Evolutionary conservation across 2,329 filamentous ascomycete genomes (phyloP).

Genomic region (Xylaria hypoxylon): DNA sequence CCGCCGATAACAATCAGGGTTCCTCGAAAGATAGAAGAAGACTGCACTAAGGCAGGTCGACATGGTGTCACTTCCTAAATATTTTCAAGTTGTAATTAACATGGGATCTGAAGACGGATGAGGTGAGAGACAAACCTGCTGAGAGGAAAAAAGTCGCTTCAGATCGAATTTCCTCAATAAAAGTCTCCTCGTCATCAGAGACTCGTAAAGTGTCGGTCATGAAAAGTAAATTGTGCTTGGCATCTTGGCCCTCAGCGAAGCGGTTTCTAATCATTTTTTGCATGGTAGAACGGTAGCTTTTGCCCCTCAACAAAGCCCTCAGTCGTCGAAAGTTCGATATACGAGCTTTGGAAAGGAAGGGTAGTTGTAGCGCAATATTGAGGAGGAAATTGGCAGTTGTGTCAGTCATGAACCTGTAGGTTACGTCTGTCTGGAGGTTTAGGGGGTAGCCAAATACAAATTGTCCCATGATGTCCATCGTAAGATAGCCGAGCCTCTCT

Average conservation of each 20-base stretch:
- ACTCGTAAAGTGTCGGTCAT: constrained; percentile 20
- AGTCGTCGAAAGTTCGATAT: constrained; percentile 1
- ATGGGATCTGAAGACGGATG: not conserved
- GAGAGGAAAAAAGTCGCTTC: constrained; percentile 27
- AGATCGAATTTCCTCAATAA: constrained; percentile 11
- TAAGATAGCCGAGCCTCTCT: constrained; percentile 19
- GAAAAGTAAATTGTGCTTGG: constrained; percentile 25
- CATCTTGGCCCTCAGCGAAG: constrained; percentile 13
- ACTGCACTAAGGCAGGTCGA: constrained; percentile 23
- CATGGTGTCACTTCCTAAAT: constrained; percentile 29
- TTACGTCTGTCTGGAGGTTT: constrained; percentile 25
- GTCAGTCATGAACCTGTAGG: constrained; percentile 15
- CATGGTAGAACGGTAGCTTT: constrained; percentile 9
- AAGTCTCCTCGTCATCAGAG: constrained; percentile 11
- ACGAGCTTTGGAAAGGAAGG: constrained; percentile 6
- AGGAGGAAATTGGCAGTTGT: constrained; percentile 16
- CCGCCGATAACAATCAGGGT: constrained; percentile 3
- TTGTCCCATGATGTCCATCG: constrained; percentile 35
- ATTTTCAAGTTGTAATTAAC: not conserved
- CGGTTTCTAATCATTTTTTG: constrained; percentile 15
- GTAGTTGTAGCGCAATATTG: constrained; percentile 24
- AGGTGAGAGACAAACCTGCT: constrained; percentile 19
- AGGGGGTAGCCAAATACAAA: constrained; percentile 37
- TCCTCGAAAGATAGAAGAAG: constrained; percentile 29
- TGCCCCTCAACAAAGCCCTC: constrained; percentile 19